Base-by-base conservation (phyloP, 768 basidiomycete species). In the Trametes sanguinea region DNA sequence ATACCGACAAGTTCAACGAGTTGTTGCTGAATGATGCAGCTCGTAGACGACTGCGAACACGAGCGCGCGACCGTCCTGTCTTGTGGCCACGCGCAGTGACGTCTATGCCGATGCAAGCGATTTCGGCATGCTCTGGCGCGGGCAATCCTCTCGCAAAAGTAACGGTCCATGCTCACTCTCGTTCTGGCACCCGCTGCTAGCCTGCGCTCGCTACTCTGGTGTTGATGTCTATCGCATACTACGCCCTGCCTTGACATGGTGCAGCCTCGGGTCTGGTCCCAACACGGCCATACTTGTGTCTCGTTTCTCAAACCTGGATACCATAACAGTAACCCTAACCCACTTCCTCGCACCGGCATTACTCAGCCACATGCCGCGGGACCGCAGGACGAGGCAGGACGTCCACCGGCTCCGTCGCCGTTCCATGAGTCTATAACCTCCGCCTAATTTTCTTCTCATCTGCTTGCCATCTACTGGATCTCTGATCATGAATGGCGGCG, bases 311-410 rank as follows among this genome's bases (percentile, higher is more conserved):
- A 51, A 53, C 51, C 40, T 39, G 37, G 51, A 40, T 53, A 40
- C 51, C 39, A 39, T 39, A 52, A 39, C 39, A 1, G 37, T 53
- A 27, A 37, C 51, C 51, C 51, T 53, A 53, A 53, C 51, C 51
- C 14, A 14, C 42, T 9, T 9, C 7, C 42, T 3, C 43, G 30
- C 30, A 45, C 54, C 29, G 22, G 35, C 35, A 37, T 55, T 44
- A 55, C 43, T 55, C 54, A 55, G 42, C 42, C 7, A n/a, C 22
- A 22, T 22, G 22, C 22, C 22, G 22, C 22, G 22, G 22, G 22
- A 22, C 22, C 22, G 22, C 22, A 22, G 22, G 22, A 22, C 22
- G 22, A 22, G 22, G 22, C 22, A 22, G 22, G 22, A 22, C 22
- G 22, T 22, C 22, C 22, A 22, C 22, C 22, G 22, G 22, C 22